These are phyloP conservation scores for Trichoderma simmonsii DNA, from an alignment of 2,329 filamentous ascomycete species.

Conservation along the genomic window DNA sequence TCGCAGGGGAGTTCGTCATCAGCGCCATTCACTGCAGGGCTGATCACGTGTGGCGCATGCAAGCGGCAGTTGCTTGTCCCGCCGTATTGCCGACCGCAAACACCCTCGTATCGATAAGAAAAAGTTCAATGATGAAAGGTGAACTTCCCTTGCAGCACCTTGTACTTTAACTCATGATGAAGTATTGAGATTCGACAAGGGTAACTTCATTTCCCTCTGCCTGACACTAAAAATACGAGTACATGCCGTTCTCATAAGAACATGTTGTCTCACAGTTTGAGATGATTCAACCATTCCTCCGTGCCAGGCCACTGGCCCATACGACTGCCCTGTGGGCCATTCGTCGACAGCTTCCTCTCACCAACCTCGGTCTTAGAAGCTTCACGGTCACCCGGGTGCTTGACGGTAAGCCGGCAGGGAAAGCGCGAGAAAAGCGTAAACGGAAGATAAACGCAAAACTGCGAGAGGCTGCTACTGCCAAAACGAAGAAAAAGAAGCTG, in stretches of 20 bases:
- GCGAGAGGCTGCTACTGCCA: background rate
- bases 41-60: constrained; percentile 14
- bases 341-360: background rate
- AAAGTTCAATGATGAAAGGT: constrained; percentile 5
- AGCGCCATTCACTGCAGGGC: background rate
- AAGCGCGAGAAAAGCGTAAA: background rate
- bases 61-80: background rate
- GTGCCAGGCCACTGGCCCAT: constrained; percentile 6
- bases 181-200: background rate
- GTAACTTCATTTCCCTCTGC: background rate
- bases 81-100: background rate
- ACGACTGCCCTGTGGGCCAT: background rate
- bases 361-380: background rate
- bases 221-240: background rate
- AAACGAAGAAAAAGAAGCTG: background rate
- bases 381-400: background rate
- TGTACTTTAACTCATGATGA: background rate
- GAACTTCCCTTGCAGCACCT: background rate
- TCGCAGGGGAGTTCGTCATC: constrained; percentile 17
- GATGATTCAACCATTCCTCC: constrained; percentile 30
- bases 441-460: background rate
- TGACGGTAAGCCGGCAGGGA: background rate
- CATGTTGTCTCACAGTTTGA: constrained; percentile 10
- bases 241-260: background rate
- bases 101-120: constrained; percentile 15